Evolutionary conservation across 1,284 basidiomycete genomes (phyloP).

Genomic region (Cystobasidium slooffiae): DNA sequence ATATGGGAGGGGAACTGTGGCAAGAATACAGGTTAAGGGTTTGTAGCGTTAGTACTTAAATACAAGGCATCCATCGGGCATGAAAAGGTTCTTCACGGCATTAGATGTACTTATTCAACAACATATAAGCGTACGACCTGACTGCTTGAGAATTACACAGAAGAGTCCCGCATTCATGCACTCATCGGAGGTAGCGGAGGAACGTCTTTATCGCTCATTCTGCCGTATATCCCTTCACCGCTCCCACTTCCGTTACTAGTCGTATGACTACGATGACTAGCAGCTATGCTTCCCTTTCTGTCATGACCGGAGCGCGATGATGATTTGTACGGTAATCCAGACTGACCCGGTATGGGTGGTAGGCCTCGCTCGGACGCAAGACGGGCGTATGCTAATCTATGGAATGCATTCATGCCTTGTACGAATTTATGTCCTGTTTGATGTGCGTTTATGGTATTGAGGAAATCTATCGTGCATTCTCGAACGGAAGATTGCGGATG

Average conservation of each 20-base stretch:
- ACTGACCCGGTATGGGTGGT: not conserved
- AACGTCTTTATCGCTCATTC: conserved; percentile 22
- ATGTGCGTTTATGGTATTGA: conserved; percentile 75
- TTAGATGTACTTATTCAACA: conserved; percentile 2
- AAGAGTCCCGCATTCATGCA: not conserved
- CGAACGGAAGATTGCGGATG: conserved; percentile 78
- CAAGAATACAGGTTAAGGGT: too few species aligned
- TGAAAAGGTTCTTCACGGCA: not conserved
- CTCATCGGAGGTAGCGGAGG: conserved; percentile 26
- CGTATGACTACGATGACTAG: conserved; percentile 15
- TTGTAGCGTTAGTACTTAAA: not conserved
- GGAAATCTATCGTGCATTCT: conserved; percentile 77
- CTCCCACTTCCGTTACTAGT: conserved; percentile 26
- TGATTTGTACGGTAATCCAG: not conserved
- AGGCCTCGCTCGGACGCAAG: conserved; percentile 49
- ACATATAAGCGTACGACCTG: not conserved
- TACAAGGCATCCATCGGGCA: not conserved
- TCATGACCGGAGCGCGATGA: not conserved
- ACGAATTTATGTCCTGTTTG: conserved; percentile 82
- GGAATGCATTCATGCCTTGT: conserved; percentile 84
- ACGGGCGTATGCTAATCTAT: conserved; percentile 69
- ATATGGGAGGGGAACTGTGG: too few species aligned
- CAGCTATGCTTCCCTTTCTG: conserved; percentile 8
- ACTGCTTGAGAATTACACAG: not conserved
- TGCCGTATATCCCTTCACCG: conserved; percentile 23